phyloP scores from a whole-genome alignment of 441 rosid species.

The Omphalea diandra region DNA sequence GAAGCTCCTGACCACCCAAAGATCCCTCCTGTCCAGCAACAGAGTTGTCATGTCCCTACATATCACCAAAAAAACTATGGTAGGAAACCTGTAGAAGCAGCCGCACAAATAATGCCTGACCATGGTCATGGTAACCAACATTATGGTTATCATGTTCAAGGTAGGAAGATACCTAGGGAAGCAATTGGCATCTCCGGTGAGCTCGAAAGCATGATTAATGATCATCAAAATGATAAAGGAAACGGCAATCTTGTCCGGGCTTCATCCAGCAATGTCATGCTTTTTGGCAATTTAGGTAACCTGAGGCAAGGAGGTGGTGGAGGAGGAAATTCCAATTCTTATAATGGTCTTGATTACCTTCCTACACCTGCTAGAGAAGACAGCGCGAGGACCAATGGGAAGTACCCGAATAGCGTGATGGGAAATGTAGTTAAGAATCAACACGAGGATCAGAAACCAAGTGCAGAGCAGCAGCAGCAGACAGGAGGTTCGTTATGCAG shows the following conservation, averaged over 20 bases:
- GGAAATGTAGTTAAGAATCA: conserved; percentile 50
- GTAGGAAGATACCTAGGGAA: conserved; percentile 52
- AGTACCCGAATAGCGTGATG: conserved; percentile 45
- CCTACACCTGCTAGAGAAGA: conserved; percentile 26
- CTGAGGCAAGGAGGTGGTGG: conserved; percentile 49
- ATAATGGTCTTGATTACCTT: conserved; percentile 24
- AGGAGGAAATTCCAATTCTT: conserved; percentile 23
- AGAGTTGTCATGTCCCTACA: neutral
- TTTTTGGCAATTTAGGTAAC: conserved; percentile 71
- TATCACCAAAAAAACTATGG: conserved; percentile 22
- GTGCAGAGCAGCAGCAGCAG: conserved; percentile 20
- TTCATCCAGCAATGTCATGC: conserved; percentile 82
- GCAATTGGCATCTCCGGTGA: conserved; percentile 72
- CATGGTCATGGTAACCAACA: conserved; percentile 10
- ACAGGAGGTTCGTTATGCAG: conserved; percentile 64
- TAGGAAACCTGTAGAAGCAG: conserved; percentile 19
- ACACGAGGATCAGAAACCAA: conserved; percentile 20
- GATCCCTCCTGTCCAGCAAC: conserved; percentile 13
- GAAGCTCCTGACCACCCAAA: conserved; percentile 39
- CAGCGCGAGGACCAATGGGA: conserved; percentile 19
- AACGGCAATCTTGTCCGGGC: conserved; percentile 63
- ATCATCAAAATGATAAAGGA: conserved; percentile 64
- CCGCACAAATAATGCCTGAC: conserved; percentile 16
- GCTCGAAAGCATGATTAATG: conserved; percentile 74
- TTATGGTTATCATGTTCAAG: conserved; percentile 32